These are phyloP conservation scores for Pistacia integerrima DNA, from an alignment of 345 rosid species.

Conservation along the genomic window DNA sequence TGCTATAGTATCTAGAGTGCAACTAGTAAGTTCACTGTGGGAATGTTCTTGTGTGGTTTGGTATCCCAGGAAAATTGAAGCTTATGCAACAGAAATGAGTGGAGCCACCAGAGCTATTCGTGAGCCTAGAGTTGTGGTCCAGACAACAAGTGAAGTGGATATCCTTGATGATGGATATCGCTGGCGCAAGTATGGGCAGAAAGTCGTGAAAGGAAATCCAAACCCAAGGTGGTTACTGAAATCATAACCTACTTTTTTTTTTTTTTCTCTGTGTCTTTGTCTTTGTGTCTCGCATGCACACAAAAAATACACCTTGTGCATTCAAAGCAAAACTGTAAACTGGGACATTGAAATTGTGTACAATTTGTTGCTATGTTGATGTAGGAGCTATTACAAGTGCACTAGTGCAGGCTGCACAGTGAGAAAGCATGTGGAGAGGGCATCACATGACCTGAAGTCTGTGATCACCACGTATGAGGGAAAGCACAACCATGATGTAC, in stretches of 20 bases:
- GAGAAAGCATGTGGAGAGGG: conserved; percentile 98
- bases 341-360: conserved; percentile 1
- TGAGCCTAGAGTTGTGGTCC: conserved; percentile 97
- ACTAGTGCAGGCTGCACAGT: conserved; percentile 91
- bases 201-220: conserved; percentile 99
- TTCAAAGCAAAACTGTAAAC: neutral
- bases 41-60: conserved; percentile 18
- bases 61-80: conserved; percentile 72
- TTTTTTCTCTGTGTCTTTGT: neutral
- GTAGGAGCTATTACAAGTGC: conserved; percentile 98
- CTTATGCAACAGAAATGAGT: conserved; percentile 75
- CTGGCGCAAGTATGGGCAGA: conserved; percentile 98
- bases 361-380: conserved; percentile 4
- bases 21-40: neutral
- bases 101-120: conserved; percentile 95
- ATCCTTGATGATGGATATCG: conserved; percentile 97
- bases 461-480: conserved; percentile 98
- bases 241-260: neutral
- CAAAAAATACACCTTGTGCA: neutral
- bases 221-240: conserved; percentile 72
- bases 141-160: conserved; percentile 96
- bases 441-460: conserved; percentile 93
- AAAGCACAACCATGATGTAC: conserved; percentile 97
- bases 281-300: neutral
- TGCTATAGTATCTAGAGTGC: neutral